Evolutionary conservation across 129 eudicot genomes (phyloP), one percentile per base, ranked within the genome.

Genomic region (Artemisia argyi): DNA sequence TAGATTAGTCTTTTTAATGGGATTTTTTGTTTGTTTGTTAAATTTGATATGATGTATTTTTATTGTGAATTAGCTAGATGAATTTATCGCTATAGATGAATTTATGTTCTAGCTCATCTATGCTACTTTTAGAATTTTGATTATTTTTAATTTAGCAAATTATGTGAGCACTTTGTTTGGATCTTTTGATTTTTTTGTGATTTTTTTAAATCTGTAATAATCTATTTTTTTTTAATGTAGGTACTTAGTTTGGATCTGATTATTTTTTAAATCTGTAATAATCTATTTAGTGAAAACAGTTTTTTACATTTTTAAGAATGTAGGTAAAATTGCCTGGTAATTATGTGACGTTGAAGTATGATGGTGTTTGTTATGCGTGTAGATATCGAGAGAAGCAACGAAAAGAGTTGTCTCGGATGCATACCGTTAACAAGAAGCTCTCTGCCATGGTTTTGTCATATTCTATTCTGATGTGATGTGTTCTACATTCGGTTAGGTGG

Each of bases 321-420:
- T 73, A 73, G 53, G 61, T 46, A 14, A 19, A 67, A 26, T 28
- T 75, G 71, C 2, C 5, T 16, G 32, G 17, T 53, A 20, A 52
- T 53, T 51, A 50, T 16, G 8, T 13, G 2, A 3, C 19, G 2
- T 17, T 30, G 19, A 4, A 35, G 24, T 30, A 16, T 32, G 26
- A 64, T 64, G 8, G 28, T 32, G 59, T 32, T 39, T 39, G 17
- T 48, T 5, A 62, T 46, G 49, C 42, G 61, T 39, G 68, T 68
- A 92, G 97, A 82, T 92, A 96, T 67, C 82, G 97, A 30, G 97
- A 92, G 72, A 92, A 92, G 86, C 97, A 92, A 78, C 50, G 96
- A 28, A 92, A 89, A 51, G 97, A 92, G 84, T 76, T 96, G 50
- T 86, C 86, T 5, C 70, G 91, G 32, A 86, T 92, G 15, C 96